These are phyloP conservation scores for Epichloe baconii DNA, from an alignment of 2,329 filamentous ascomycete species.

Conservation along the genomic window DNA sequence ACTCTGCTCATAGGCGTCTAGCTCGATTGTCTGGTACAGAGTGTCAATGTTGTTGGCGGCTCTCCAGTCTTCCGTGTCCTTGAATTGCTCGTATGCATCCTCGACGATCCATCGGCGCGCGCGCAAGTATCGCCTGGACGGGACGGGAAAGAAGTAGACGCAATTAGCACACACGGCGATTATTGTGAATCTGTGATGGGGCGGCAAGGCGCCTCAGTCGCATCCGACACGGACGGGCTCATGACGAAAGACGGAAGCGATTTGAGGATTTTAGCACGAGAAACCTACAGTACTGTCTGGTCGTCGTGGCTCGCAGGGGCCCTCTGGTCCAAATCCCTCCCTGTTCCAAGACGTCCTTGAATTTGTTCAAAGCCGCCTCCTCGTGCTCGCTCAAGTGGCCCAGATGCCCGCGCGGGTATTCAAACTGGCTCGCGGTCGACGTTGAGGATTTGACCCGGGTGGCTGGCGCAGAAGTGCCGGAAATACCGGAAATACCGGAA, in stretches of 20 bases:
- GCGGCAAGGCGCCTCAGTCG: too few relatives aligned
- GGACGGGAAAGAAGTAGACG: constrained; percentile 3
- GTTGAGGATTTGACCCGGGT: constrained; percentile 17
- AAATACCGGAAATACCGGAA: constrained; percentile 6
- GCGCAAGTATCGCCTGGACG: constrained; percentile 65
- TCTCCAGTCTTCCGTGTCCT: constrained; percentile 80
- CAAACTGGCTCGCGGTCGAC: constrained; percentile 24
- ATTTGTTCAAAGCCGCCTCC: constrained; percentile 51
- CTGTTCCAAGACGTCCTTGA: constrained; percentile 56
- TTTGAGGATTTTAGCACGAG: not conserved
- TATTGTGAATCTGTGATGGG: too few relatives aligned
- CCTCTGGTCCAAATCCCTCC: constrained; percentile 49
- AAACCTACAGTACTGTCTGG: constrained; percentile 52
- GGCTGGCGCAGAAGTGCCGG: constrained; percentile 9
- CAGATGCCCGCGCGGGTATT: constrained; percentile 66
- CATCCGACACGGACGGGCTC: not conserved
- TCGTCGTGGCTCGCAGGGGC: constrained; percentile 56
- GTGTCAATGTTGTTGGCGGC: constrained; percentile 63
- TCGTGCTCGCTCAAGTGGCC: constrained; percentile 62
- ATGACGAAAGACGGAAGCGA: not conserved
- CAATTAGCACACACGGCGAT: not conserved
- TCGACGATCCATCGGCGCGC: constrained; percentile 68
- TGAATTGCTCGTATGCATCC: constrained; percentile 74
- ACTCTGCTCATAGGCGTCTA: constrained; percentile 71
- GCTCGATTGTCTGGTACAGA: constrained; percentile 76